Conservation (phyloP, 768 basidiomycete genomes). For the Amylocystis lapponica region DNA sequence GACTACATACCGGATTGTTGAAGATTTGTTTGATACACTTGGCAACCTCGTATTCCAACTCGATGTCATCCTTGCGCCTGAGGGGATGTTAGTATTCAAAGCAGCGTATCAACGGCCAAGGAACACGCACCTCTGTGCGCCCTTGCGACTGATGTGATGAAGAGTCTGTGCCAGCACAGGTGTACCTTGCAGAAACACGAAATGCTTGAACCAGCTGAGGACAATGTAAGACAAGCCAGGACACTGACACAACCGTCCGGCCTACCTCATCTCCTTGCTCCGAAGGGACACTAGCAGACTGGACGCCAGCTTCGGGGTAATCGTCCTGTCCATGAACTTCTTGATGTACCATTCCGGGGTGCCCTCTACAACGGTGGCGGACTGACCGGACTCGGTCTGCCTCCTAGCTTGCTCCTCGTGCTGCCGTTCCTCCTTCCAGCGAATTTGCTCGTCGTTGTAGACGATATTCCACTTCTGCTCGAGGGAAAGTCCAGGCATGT, state of each 20-base stretch:
- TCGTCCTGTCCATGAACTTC: slow-evolving; percentile 82
- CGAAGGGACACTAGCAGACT: slow-evolving; percentile 74
- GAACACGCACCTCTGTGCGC: slow-evolving; percentile 46
- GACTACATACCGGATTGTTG: slow-evolving; percentile 49
- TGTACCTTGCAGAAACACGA: slow-evolving; percentile 73
- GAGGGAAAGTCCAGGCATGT: slow-evolving; percentile 53
- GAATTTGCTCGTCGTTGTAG: slow-evolving; percentile 71
- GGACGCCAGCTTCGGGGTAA: slow-evolving; percentile 75
- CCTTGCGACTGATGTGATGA: slow-evolving; percentile 68
- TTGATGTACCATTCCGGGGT: slow-evolving; percentile 92
- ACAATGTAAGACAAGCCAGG: neutral
- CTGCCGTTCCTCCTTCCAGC: slow-evolving; percentile 69
- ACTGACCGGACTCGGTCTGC: slow-evolving; percentile 53
- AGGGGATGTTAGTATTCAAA: neutral
- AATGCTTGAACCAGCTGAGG: slow-evolving; percentile 72
- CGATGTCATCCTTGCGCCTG: slow-evolving; percentile 59
- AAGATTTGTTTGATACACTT: slow-evolving; percentile 84
- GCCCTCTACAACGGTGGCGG: slow-evolving; percentile 50
- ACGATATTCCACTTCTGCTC: slow-evolving; percentile 94
- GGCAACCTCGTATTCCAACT: slow-evolving; percentile 80
- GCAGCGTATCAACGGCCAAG: neutral
- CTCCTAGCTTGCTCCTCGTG: slow-evolving; percentile 57
- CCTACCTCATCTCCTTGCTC: slow-evolving; percentile 75
- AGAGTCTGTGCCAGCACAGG: slow-evolving; percentile 80
- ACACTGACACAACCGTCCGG: neutral